Evolutionary conservation across 2,329 filamentous ascomycete species (phyloP).

Genomic region (Zymoseptoria crescenta): DNA sequence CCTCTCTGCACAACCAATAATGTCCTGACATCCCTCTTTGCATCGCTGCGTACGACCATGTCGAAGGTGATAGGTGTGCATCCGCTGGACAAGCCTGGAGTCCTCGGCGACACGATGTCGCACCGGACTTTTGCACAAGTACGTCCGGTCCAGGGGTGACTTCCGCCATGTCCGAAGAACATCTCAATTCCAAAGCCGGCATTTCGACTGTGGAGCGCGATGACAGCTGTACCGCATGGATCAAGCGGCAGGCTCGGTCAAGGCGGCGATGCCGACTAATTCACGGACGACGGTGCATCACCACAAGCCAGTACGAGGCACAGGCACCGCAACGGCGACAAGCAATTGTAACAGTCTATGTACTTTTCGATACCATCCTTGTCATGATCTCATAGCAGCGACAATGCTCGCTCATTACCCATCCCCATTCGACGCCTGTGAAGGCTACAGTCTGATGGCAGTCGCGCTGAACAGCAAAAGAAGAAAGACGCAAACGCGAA

Average conservation of each 20-base stretch:
- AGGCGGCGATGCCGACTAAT: neutral
- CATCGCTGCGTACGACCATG: neutral
- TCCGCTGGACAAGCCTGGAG: neutral
- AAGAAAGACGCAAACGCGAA: slow-evolving; percentile 11
- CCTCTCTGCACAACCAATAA: neutral
- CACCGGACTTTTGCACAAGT: neutral
- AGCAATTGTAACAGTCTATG: slow-evolving; percentile 15
- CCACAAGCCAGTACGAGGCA: neutral
- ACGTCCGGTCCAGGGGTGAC: neutral
- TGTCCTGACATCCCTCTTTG: neutral
- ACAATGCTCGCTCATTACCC: slow-evolving; percentile 10
- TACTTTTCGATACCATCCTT: slow-evolving; percentile 15
- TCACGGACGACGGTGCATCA: neutral
- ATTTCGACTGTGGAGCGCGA: too few relatives aligned
- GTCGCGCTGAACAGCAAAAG: slow-evolving; percentile 9
- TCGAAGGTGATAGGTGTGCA: neutral
- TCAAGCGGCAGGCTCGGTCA: too few relatives aligned
- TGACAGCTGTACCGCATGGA: too few relatives aligned
- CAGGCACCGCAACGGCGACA: slow-evolving; percentile 5
- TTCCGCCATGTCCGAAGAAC: too few relatives aligned
- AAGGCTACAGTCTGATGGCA: slow-evolving; percentile 20
- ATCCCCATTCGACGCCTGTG: slow-evolving; percentile 16
- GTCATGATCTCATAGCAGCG: slow-evolving; percentile 15
- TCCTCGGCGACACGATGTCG: neutral
- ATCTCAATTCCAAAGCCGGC: too few relatives aligned